phyloP scores from a whole-genome alignment of 352 stramenopile genomes.

The Saprolegnia parasitica region DNA sequence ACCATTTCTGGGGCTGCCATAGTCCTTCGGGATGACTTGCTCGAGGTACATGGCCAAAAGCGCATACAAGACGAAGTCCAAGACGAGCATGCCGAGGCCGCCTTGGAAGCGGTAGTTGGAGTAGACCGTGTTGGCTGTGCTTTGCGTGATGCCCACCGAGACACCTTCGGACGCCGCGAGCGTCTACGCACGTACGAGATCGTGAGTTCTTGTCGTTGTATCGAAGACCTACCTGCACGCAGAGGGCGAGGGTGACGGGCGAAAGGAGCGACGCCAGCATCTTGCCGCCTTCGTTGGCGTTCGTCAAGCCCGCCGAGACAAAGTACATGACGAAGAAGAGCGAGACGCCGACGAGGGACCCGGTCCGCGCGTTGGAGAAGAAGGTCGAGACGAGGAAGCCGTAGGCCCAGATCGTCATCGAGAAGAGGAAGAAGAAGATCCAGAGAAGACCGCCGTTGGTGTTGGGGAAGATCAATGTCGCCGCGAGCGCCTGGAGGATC shows the following conservation, averaged over 20 bases:
- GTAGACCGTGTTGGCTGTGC: constrained; percentile 37
- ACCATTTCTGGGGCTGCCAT: constrained; percentile 86
- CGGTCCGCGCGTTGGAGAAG: constrained; percentile 69
- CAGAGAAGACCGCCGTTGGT: constrained; percentile 42
- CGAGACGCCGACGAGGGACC: constrained; percentile 74
- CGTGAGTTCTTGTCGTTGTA: background rate
- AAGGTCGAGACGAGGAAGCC: constrained; percentile 73
- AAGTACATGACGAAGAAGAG: constrained; percentile 88
- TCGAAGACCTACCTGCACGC: constrained; percentile 32
- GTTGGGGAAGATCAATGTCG: constrained; percentile 44
- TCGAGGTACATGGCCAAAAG: constrained; percentile 90
- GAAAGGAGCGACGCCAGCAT: constrained; percentile 50
- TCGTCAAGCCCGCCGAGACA: constrained; percentile 45
- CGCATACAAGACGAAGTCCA: constrained; percentile 86
- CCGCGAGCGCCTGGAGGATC: constrained; percentile 55
- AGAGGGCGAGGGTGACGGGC: constrained; percentile 61
- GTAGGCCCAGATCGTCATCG: constrained; percentile 50
- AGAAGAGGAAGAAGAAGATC: constrained; percentile 71
- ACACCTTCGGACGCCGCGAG: constrained; percentile 52
- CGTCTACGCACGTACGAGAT: constrained; percentile 31
- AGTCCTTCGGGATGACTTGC: constrained; percentile 88
- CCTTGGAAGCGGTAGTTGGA: constrained; percentile 67
- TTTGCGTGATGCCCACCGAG: constrained; percentile 43
- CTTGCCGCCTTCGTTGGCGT: constrained; percentile 42
- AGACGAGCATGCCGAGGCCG: constrained; percentile 67